These are phyloP conservation scores for Stemphylium beticola DNA, from an alignment of 2,329 filamentous ascomycete genomes.

Conservation along the genomic window DNA sequence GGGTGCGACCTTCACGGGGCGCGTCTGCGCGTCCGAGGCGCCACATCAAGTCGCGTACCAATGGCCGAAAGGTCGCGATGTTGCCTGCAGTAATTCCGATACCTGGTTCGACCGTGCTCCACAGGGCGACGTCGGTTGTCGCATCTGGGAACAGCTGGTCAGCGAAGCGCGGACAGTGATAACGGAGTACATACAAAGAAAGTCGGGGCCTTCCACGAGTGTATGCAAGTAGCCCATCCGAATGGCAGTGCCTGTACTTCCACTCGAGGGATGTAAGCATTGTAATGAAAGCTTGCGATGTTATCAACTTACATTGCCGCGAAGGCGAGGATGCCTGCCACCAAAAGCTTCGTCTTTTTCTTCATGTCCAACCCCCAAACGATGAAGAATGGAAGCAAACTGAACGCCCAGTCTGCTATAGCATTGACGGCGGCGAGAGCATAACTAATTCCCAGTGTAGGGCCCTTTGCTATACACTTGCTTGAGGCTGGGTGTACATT, in stretches of 20 bases:
- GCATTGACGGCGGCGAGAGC: slow-evolving; percentile 38
- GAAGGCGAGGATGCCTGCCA: slow-evolving; percentile 62
- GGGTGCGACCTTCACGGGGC: slow-evolving; percentile 19
- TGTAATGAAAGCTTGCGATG: not conserved
- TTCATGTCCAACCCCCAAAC: slow-evolving; percentile 64
- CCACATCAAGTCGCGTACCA: slow-evolving; percentile 47
- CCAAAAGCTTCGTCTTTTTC: slow-evolving; percentile 57
- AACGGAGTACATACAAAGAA: slow-evolving; percentile 41
- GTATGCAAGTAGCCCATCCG: slow-evolving; percentile 53
- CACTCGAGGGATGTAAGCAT: slow-evolving; percentile 36
- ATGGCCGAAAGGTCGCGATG: slow-evolving; percentile 57
- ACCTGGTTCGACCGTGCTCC: slow-evolving; percentile 43
- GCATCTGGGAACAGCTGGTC: slow-evolving; percentile 20
- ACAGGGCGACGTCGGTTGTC: slow-evolving; percentile 53
- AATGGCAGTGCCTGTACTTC: slow-evolving; percentile 59
- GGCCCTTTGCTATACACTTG: slow-evolving; percentile 52
- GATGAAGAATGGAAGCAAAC: slow-evolving; percentile 54
- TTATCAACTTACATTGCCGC: slow-evolving; percentile 32
- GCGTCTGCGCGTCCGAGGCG: slow-evolving; percentile 26
- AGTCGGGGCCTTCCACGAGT: slow-evolving; percentile 50
- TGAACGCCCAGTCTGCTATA: slow-evolving; percentile 43
- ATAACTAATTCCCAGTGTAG: slow-evolving; percentile 61
- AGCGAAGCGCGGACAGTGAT: slow-evolving; percentile 4
- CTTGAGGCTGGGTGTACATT: slow-evolving; percentile 46
- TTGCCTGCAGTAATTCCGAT: slow-evolving; percentile 55